Percentiles rank a stretch among this genome's conserved stretches.
These are phyloP conservation scores for Aegle marmelos DNA, from an alignment of 345 rosid genomes.

Conservation along the genomic window DNA sequence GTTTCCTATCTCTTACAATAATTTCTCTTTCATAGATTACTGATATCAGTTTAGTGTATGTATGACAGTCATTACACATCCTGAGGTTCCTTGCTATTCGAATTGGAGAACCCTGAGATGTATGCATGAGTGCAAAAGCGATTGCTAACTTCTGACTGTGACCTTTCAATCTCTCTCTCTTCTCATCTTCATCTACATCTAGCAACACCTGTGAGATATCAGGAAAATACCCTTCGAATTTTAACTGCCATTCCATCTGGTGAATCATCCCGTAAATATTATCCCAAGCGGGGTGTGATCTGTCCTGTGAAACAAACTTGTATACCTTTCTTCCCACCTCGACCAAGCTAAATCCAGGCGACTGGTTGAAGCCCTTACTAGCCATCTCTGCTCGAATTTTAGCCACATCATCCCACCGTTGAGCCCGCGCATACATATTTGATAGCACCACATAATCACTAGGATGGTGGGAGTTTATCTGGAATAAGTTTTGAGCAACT, in stretches of 20 bases:
- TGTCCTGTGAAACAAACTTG: constrained; percentile 67
- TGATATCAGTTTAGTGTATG: constrained; percentile 62
- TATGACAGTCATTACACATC: constrained; percentile 85
- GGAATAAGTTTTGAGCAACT: constrained; percentile 44
- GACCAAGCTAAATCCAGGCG: constrained; percentile 56
- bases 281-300: constrained; percentile 33
- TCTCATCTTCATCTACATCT: constrained; percentile 65
- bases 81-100: constrained; percentile 67
- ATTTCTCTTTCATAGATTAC: constrained; percentile 63
- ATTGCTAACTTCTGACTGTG: constrained; percentile 77
- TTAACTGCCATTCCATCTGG: constrained; percentile 91
- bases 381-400: constrained; percentile 41
- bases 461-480: constrained; percentile 38
- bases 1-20: constrained; percentile 57
- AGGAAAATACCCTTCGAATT: constrained; percentile 67
- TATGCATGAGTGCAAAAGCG: constrained; percentile 57
- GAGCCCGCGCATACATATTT: constrained; percentile 51
- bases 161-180: constrained; percentile 59
- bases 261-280: constrained; percentile 58
- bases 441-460: constrained; percentile 59
- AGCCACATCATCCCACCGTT: constrained; percentile 58
- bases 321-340: constrained; percentile 46
- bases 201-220: constrained; percentile 55
- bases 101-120: constrained; percentile 57
- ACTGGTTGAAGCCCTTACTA: constrained; percentile 36